Evolutionary conservation across 352 stramenopile genomes (phyloP).

Genomic region (Phytophthora vignae): DNA sequence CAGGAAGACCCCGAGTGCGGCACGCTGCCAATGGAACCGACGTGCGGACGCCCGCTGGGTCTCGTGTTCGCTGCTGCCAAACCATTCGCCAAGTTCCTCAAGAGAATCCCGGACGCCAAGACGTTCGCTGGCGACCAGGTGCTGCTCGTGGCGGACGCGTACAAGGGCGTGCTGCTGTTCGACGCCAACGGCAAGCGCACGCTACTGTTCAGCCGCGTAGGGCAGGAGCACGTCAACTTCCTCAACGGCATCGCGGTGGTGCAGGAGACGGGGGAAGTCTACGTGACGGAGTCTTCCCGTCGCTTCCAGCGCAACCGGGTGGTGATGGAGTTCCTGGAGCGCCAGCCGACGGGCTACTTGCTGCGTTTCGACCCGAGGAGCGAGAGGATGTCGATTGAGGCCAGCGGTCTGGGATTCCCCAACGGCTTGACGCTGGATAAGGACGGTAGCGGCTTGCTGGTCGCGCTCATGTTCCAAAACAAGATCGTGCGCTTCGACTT

Average conservation of each 20-base stretch:
- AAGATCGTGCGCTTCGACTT: constrained; percentile 68
- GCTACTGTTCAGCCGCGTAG: constrained; percentile 59
- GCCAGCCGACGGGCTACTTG: constrained; percentile 51
- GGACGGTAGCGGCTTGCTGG: constrained; percentile 46
- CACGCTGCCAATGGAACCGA: constrained; percentile 42
- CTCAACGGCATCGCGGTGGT: constrained; percentile 59
- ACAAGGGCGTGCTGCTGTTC: constrained; percentile 66
- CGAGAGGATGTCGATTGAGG: constrained; percentile 37
- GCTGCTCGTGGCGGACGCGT: constrained; percentile 68
- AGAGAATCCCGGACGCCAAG: constrained; percentile 50
- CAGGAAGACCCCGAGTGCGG: constrained; percentile 42
- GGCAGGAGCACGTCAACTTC: constrained; percentile 49
- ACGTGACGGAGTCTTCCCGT: constrained; percentile 63
- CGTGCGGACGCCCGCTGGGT: constrained; percentile 61
- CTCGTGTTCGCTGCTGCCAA: constrained; percentile 51
- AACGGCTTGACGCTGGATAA: constrained; percentile 60
- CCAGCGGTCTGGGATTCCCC: constrained; percentile 47
- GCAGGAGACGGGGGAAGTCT: constrained; percentile 52
- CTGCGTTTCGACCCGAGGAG: constrained; percentile 55
- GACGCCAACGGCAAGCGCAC: constrained; percentile 61
- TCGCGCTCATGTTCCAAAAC: constrained; percentile 61
- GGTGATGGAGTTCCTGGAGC: constrained; percentile 59
- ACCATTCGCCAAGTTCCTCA: constrained; percentile 51
- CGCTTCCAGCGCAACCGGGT: constrained; percentile 58
- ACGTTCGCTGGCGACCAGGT: constrained; percentile 58